phyloP scores from a whole-genome alignment of 306 rosid genomes.

The Adenanthera pavonina region DNA sequence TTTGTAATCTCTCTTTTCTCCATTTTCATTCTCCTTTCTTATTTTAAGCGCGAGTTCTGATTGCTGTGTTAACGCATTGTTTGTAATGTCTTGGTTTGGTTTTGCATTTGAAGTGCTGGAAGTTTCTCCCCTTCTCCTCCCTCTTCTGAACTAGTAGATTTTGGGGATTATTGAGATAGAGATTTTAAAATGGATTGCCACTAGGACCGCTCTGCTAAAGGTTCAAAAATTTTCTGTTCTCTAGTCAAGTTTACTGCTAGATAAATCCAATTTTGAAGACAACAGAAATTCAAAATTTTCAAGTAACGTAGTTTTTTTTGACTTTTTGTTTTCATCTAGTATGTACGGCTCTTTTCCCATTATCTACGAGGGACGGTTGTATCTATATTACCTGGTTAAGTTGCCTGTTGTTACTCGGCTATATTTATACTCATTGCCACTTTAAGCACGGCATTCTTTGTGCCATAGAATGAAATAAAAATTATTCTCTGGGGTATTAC shows the following conservation, averaged over 20 bases:
- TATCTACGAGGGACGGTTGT: slow-evolving; percentile 10
- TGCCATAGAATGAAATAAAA: not conserved
- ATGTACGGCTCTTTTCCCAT: not conserved
- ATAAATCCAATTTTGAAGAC: not conserved
- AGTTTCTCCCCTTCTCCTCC: not conserved
- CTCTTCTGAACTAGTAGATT: not conserved
- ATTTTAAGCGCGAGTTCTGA: not conserved
- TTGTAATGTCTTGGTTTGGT: not conserved
- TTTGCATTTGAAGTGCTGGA: not conserved
- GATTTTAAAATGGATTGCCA: slow-evolving; percentile 24
- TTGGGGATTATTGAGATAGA: slow-evolving; percentile 4
- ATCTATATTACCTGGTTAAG: not conserved
- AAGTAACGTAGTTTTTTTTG: not conserved
- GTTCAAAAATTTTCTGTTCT: not conserved
- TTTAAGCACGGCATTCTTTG: not conserved
- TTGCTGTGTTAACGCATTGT: not conserved
- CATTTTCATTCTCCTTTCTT: not conserved
- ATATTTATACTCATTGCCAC: not conserved
- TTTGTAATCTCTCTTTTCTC: not conserved
- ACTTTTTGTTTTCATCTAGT: not conserved
- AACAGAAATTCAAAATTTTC: not conserved
- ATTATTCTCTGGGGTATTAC: not conserved
- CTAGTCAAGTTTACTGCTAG: slow-evolving; percentile 19
- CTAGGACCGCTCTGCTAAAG: slow-evolving; percentile 13
- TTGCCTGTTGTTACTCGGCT: not conserved